A percentile compares a stretch with the other conserved stretches of the same genome.
phyloP scores from a whole-genome alignment of 352 stramenopile genomes.

The Phytophthora sojae region DNA sequence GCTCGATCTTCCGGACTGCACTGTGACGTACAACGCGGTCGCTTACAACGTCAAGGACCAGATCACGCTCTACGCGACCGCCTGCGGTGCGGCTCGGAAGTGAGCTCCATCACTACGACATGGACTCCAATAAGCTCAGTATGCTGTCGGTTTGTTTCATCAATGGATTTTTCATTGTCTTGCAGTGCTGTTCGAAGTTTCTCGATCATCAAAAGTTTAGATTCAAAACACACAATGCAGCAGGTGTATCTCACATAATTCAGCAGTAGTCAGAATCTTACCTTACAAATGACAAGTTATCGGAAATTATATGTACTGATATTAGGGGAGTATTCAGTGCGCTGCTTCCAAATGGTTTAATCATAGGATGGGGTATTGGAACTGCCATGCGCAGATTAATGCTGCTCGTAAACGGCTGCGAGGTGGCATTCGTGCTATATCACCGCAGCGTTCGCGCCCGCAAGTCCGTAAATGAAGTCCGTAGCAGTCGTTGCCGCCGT shows the following conservation, averaged over 20 bases:
- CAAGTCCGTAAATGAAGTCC: constrained; percentile 38
- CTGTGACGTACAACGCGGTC: constrained; percentile 34
- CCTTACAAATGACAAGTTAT: constrained; percentile 9
- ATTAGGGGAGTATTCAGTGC: constrained; percentile 19
- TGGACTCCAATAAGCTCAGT: neutral
- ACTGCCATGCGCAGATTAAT: constrained; percentile 19
- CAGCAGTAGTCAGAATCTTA: constrained; percentile 5
- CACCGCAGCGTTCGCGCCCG: neutral
- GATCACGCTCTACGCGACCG: constrained; percentile 29
- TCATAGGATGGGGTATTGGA: constrained; percentile 26
- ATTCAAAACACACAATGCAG: neutral
- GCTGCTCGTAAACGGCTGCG: constrained; percentile 1
- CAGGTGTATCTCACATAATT: neutral
- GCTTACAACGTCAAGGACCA: constrained; percentile 38
- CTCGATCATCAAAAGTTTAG: constrained; percentile 3
- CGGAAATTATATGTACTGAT: constrained; percentile 7
- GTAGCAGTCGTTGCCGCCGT: constrained; percentile 18
- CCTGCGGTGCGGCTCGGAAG: constrained; percentile 29
- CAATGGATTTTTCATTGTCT: constrained; percentile 4
- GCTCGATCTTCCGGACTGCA: constrained; percentile 37
- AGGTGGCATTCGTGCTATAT: constrained; percentile 23
- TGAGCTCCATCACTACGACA: constrained; percentile 6
- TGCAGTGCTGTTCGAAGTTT: constrained; percentile 5
- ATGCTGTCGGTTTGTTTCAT: neutral
- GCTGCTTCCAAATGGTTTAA: constrained; percentile 28